Base-by-base conservation (phyloP, 2,329 filamentous ascomycete genomes). In the Xylariaceae sp. region DNA sequence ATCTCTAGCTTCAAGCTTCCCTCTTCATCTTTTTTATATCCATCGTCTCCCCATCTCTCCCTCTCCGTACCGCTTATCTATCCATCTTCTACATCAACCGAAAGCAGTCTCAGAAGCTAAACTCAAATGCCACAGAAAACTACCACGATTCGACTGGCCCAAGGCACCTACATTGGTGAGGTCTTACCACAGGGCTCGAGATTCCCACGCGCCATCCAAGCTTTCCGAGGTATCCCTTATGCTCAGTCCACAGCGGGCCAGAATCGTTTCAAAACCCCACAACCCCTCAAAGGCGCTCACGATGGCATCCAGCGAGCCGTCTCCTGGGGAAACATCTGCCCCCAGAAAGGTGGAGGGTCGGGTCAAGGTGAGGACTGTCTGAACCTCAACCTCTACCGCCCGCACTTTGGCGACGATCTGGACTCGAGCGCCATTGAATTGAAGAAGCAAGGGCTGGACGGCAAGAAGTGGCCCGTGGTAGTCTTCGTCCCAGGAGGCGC, bases 401-500 rank as follows among this genome's bases (percentile, higher is more conserved):
- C 69, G 0, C 53, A 60, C 45, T 57, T 54, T 19, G 51, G 52
- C 36, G 48, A 56, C 39, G 50, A 57, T 37, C 52, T 56, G 3
- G 36, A 45, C 3, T 39, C 44, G 4, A 48, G 49, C 3, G 44
- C 39, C 3, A 41, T 37, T 6, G 50, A 54, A 34, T 47, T 50
- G 35, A 42, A 48, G 24, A 58, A 53, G 44, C 61, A 48, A 39
- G 60, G 51, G 29, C 43, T 39, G 15, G 39, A 51, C 31, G 57
- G 49, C 30, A 54, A 46, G 36, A 54, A 51, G 41, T 44, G 74
- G 19, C 73, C 78, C 1, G 74, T 81, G 12, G 59, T 76, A n/a
- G 61, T 83, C 2, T 83, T 81, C 54, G 62, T 85, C 24, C 80
- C 84, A 54, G 81, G 81, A 34, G 81, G 81, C 3, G 73, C 68